A percentile compares a stretch with the other conserved stretches of the same genome.
phyloP scores from a whole-genome alignment of 257 asterid genomes.

The Fraxinus cuspidata region DNA sequence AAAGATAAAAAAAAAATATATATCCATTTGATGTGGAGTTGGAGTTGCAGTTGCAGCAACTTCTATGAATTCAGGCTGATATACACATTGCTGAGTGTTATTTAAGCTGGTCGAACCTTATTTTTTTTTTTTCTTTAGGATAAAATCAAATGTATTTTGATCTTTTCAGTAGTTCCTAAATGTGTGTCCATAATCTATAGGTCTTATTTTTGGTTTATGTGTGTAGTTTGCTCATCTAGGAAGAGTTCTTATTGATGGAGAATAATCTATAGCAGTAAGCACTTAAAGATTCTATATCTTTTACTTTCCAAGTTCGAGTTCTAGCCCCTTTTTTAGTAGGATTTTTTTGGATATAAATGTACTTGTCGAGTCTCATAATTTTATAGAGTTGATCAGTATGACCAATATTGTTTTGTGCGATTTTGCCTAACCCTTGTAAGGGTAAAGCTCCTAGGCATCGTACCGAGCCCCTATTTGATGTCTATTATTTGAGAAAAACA shows the following conservation, averaged over 20 bases:
- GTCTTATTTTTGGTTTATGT: too few relatives aligned
- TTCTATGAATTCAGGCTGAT: background rate
- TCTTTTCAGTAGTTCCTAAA: background rate
- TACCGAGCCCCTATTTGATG: too few relatives aligned
- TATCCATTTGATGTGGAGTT: background rate
- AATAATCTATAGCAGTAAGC: too few relatives aligned
- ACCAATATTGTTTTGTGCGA: background rate
- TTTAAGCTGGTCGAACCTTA: background rate
- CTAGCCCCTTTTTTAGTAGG: background rate
- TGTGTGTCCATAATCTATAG: background rate
- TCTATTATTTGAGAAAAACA: too few relatives aligned
- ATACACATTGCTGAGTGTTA: background rate
- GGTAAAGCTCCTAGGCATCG: background rate
- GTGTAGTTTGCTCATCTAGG: too few relatives aligned
- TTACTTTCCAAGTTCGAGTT: background rate
- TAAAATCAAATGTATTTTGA: background rate
- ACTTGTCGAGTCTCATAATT: too few relatives aligned
- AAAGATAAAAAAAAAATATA: too few relatives aligned
- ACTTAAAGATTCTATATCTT: background rate
- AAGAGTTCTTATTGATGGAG: too few relatives aligned
- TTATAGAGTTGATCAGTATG: background rate
- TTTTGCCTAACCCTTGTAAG: background rate
- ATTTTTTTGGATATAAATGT: background rate
- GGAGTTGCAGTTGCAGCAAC: background rate
- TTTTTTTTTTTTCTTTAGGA: background rate